Base-by-base conservation (phyloP, 163 green algal species). In the Chloromonas sp. region DNA sequence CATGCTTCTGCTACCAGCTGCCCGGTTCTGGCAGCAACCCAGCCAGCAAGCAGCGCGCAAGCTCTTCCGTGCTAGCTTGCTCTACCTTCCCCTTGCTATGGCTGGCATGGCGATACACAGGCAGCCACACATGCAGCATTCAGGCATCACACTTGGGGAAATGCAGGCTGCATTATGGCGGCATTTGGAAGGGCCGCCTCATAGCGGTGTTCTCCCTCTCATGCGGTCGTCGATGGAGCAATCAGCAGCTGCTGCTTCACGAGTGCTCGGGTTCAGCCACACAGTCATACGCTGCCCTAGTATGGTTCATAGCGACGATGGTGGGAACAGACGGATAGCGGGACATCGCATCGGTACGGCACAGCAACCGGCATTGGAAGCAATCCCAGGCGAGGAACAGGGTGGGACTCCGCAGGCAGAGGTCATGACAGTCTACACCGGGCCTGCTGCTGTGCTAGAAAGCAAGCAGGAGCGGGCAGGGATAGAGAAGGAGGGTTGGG, bases 31-130 rank as follows among this genome's bases (percentile, higher is more conserved):
- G 88, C 61, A 61, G 71, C 15, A 86, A 84, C 86, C 88, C 2
- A 71, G 59, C 15, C 84, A 86, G 81, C 78, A 83, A 14, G 71
- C 70, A 2, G 97, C 97, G 0, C 90, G 97, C 14, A 88, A 89
- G 15, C 89, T 99, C 61, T 99, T 99, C 89, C 89, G 91, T 61
- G 91, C 91, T 81, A 97, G 91, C 83, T 89, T 99, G 82, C 79
- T 98, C 66, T 95, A 98, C 91, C 92, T 99, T 60, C 97, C 97
- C 57, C 58, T 96, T 61, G 93, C 98, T 85, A 96, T 99, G 94
- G 83, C 81, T 0, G 89, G 86, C 71, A 93, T 98, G 85, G 87
- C 96, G 2, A 58, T 96, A 14, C 95, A 99, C 89, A 89, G 97
- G 13, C 3, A 86, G 84, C n/a, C 71, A 11, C 66, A 74, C 36